These are phyloP conservation scores for Penicillium coprophilum DNA, from an alignment of 495 filamentous ascomycete species.

Conservation along the genomic window DNA sequence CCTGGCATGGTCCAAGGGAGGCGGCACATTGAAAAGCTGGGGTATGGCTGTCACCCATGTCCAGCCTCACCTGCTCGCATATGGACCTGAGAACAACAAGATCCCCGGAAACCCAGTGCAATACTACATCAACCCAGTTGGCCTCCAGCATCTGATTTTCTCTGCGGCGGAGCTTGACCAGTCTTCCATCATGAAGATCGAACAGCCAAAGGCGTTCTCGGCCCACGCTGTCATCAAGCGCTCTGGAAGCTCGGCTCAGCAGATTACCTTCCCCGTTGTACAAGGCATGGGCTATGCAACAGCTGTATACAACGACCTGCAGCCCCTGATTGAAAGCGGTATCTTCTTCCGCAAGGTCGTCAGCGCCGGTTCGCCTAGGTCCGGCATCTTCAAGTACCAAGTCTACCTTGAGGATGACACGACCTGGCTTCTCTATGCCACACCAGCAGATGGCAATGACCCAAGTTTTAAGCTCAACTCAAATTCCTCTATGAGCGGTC, in stretches of 20 bases:
- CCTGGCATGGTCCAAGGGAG: conserved; percentile 71
- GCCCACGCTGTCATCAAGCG: conserved; percentile 66
- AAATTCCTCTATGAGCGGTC: conserved; percentile 49
- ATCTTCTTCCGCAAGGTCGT: conserved; percentile 71
- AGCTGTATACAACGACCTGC: conserved; percentile 66
- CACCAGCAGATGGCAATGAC: conserved; percentile 47
- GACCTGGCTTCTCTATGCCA: conserved; percentile 79
- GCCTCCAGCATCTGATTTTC: conserved; percentile 75
- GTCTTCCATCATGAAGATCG: conserved; percentile 60
- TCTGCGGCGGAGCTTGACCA: conserved; percentile 70
- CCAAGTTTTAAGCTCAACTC: conserved; percentile 51
- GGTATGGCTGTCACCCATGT: conserved; percentile 75
- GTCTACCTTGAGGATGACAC: conserved; percentile 68
- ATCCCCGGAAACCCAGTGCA: conserved; percentile 58
- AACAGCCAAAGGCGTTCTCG: conserved; percentile 66
- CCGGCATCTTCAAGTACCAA: conserved; percentile 75
- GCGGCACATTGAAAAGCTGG: conserved; percentile 65
- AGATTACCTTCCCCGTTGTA: conserved; percentile 75
- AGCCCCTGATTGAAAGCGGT: conserved; percentile 70
- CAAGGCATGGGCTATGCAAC: conserved; percentile 92
- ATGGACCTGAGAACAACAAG: conserved; percentile 47
- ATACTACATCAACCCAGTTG: conserved; percentile 81
- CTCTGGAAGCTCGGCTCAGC: conserved; percentile 48
- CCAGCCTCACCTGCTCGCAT: conserved; percentile 62
- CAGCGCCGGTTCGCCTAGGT: conserved; percentile 51